phyloP scores from a whole-genome alignment of 352 stramenopile species.

The Globisporangium canariense region DNA sequence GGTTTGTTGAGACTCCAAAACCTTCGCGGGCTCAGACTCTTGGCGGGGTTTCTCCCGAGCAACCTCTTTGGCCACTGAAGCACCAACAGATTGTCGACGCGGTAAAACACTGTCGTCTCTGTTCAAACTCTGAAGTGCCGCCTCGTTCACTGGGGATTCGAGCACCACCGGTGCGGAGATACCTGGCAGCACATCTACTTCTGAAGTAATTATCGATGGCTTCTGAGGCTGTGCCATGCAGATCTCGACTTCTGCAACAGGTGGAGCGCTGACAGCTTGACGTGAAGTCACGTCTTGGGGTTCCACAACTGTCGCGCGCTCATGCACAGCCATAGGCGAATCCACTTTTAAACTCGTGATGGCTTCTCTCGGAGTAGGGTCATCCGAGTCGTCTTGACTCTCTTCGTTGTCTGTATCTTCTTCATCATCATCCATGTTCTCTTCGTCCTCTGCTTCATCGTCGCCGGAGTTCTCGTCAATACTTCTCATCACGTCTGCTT shows the following conservation, averaged over 20 bases:
- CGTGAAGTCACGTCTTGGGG: neutral
- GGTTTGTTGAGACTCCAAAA: neutral
- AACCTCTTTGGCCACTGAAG: neutral
- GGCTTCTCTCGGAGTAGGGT: neutral
- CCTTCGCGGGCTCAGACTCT: neutral
- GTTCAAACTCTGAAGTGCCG: neutral
- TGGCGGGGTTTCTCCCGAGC: neutral
- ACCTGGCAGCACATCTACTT: neutral
- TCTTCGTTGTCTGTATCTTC: slow-evolving; percentile 2
- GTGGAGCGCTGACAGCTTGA: neutral
- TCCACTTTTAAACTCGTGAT: neutral
- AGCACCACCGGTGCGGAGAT: neutral
- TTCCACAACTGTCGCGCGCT: neutral
- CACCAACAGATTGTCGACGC: neutral
- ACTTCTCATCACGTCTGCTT: neutral
- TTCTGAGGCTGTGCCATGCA: neutral
- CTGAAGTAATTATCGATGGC: neutral
- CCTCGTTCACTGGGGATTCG: neutral
- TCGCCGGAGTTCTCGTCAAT: neutral
- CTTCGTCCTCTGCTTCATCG: slow-evolving; percentile 4
- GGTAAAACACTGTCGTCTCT: neutral
- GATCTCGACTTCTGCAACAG: neutral
- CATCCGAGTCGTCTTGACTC: neutral
- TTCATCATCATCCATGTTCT: slow-evolving; percentile 9
- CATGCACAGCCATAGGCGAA: neutral